Conservation (phyloP, 306 rosid genomes). For the Fragaria ananassa region DNA sequence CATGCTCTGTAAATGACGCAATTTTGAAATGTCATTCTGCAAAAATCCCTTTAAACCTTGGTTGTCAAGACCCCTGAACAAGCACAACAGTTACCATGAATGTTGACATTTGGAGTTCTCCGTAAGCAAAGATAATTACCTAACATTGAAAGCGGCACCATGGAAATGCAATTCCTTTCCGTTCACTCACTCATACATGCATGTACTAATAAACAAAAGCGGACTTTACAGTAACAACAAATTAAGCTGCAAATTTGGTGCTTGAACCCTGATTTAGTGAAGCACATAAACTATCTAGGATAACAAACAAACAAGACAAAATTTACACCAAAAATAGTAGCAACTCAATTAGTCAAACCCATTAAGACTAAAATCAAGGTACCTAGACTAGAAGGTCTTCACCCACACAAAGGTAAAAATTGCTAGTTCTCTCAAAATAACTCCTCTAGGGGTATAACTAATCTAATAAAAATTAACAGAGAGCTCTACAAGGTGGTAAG, state of each 20-base stretch:
- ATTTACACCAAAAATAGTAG: neutral
- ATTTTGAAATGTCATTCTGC: slow-evolving; percentile 66
- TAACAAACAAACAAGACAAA: neutral
- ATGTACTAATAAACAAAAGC: neutral
- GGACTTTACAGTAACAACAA: neutral
- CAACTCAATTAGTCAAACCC: neutral
- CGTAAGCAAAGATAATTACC: neutral
- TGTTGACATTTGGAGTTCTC: neutral
- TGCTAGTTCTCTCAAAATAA: neutral
- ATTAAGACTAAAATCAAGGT: neutral
- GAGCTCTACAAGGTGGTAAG: neutral
- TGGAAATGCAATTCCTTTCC: neutral
- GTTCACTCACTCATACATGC: neutral
- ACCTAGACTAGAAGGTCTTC: neutral
- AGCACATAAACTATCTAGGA: neutral
- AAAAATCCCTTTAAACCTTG: slow-evolving; percentile 88
- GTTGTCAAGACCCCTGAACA: slow-evolving; percentile 84
- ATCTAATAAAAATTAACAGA: neutral
- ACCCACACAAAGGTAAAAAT: neutral
- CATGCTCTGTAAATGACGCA: slow-evolving; percentile 73
- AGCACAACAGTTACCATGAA: slow-evolving; percentile 31
- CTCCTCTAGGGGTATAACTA: neutral
- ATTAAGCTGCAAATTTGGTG: neutral
- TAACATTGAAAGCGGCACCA: neutral
- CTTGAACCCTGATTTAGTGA: slow-evolving; percentile 2